Evolutionary conservation across 2,329 filamentous ascomycete genomes (phyloP).

Genomic region (Cercospora brassicicola): DNA sequence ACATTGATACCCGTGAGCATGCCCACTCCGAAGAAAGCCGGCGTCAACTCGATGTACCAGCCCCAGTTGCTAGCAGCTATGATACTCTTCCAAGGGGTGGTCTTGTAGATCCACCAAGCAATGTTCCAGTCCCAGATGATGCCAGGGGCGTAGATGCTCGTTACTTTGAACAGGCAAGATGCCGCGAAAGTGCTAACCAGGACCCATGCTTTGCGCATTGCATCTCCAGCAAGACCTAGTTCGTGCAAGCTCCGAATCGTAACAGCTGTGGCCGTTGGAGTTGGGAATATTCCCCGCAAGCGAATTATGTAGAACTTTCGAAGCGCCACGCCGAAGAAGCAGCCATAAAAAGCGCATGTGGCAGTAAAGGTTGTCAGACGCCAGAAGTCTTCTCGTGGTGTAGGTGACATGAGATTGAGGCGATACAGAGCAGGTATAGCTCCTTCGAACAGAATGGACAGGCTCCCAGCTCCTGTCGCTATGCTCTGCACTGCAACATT

Average conservation of each 20-base stretch:
- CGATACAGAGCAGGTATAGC: slow-evolving; percentile 62
- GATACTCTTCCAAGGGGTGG: slow-evolving; percentile 43
- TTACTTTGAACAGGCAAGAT: slow-evolving; percentile 55
- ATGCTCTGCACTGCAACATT: slow-evolving; percentile 51
- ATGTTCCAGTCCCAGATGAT: slow-evolving; percentile 52
- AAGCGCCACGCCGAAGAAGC: slow-evolving; percentile 62
- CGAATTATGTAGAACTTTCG: slow-evolving; percentile 67
- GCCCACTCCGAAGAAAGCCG: slow-evolving; percentile 61
- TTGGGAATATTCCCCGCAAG: slow-evolving; percentile 59
- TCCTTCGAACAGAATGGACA: slow-evolving; percentile 58
- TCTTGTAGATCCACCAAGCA: slow-evolving; percentile 33
- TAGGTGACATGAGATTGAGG: slow-evolving; percentile 51
- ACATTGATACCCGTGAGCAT: slow-evolving; percentile 60
- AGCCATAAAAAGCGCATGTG: slow-evolving; percentile 62
- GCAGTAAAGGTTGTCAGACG: slow-evolving; percentile 61
- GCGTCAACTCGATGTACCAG: slow-evolving; percentile 60
- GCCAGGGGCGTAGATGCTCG: slow-evolving; percentile 61
- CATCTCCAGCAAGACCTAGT: slow-evolving; percentile 51
- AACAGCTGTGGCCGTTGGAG: slow-evolving; percentile 59
- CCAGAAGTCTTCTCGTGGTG: slow-evolving; percentile 57
- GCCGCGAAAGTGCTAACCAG: slow-evolving; percentile 52
- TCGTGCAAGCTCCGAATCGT: slow-evolving; percentile 64
- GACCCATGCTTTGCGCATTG: slow-evolving; percentile 58
- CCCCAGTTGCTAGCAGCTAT: slow-evolving; percentile 60
- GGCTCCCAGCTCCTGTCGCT: slow-evolving; percentile 59